These are phyloP conservation scores for Xylaria scruposa DNA, from an alignment of 495 filamentous ascomycete species.

Conservation along the genomic window DNA sequence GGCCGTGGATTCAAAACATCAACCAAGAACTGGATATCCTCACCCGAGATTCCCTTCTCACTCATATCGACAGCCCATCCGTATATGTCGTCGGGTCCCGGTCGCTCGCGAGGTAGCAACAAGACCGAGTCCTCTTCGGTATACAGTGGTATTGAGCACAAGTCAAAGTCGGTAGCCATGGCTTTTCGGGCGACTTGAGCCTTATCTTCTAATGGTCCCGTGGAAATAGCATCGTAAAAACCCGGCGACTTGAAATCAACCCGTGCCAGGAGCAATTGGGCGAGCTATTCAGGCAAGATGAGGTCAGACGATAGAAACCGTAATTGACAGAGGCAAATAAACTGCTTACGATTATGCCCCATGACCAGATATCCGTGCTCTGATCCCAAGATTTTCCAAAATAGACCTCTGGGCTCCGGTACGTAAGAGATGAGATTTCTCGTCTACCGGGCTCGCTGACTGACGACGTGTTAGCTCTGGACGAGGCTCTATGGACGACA, in stretches of 20 bases:
- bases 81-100: not conserved
- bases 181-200: not conserved
- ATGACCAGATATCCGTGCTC: not conserved
- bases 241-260: not conserved
- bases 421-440: not conserved
- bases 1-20: not conserved
- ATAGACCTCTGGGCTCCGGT: not conserved
- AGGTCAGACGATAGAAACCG: not conserved
- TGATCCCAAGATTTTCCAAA: not conserved
- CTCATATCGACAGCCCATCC: not conserved
- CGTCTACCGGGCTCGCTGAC: not conserved
- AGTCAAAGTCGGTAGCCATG: not conserved
- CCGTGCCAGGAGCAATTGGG: not conserved
- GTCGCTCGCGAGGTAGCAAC: not conserved
- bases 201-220: not conserved
- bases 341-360: not conserved
- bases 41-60: not conserved
- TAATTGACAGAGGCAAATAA: not conserved
- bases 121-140: not conserved
- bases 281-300: not conserved
- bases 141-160: not conserved
- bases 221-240: not conserved
- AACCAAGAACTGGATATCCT: not conserved
- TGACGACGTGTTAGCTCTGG: not conserved
- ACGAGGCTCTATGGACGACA: not conserved